phyloP scores from a whole-genome alignment of 2,329 filamentous ascomycete species.

The Helminthosporium solani region DNA sequence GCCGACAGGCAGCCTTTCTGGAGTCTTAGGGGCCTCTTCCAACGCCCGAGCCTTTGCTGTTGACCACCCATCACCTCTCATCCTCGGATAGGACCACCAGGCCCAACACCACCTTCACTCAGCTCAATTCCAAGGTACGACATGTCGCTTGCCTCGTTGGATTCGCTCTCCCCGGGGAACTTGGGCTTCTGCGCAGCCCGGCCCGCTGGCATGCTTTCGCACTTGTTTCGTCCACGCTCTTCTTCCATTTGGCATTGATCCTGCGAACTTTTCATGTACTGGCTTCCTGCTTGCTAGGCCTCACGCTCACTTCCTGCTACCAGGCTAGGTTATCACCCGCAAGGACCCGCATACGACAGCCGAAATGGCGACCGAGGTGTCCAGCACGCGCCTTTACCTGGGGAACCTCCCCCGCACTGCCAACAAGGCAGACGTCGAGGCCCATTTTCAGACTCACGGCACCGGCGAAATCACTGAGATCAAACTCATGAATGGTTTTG shows the following conservation, averaged over 20 bases:
- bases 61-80: slow-evolving; percentile 1
- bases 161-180: slow-evolving; percentile 20
- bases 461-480: slow-evolving; percentile 98
- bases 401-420: slow-evolving; percentile 96
- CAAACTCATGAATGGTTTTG: slow-evolving; percentile 99
- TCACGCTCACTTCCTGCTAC: slow-evolving; percentile 35
- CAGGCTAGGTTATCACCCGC: slow-evolving; percentile 35
- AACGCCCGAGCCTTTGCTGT: not conserved
- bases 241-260: slow-evolving; percentile 22
- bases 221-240: slow-evolving; percentile 13
- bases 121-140: slow-evolving; percentile 13
- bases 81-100: slow-evolving; percentile 9
- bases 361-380: slow-evolving; percentile 79
- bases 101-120: slow-evolving; percentile 1
- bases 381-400: slow-evolving; percentile 91
- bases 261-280: slow-evolving; percentile 21
- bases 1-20: not conserved
- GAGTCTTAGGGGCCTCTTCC: not conserved
- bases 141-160: slow-evolving; percentile 11
- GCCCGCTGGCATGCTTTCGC: slow-evolving; percentile 26
- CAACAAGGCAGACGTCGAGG: slow-evolving; percentile 95
- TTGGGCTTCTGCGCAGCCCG: slow-evolving; percentile 24
- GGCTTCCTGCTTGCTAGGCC: slow-evolving; percentile 26
- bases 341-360: slow-evolving; percentile 11
- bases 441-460: slow-evolving; percentile 92